Evolutionary conservation across 2,329 filamentous ascomycete genomes (phyloP), one percentile per base, ranked within the genome.

Genomic region (Fusarium cicatricum): DNA sequence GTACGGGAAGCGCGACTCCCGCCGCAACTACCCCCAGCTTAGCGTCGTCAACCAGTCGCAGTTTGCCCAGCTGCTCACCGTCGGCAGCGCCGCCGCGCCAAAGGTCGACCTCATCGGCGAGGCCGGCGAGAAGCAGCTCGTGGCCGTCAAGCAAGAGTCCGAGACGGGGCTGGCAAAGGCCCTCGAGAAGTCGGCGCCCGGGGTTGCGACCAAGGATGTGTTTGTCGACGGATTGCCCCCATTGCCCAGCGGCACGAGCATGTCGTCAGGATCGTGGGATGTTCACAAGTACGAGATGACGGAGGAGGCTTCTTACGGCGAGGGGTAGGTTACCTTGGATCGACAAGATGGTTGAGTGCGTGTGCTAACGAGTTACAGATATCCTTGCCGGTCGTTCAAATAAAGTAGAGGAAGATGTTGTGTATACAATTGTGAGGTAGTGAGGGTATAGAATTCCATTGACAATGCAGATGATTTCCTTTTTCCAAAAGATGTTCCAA

Each of bases 1-100:
- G 8, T 78, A 78, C 74, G 99, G 92, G 92, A 96, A 96, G 83
- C 92, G 95, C 70, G 95, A 99, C 72, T 76, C 81, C 58, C 90
- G 95, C 68, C 86, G 95, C 70, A 83, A 83, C 70, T 98, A 98
- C 79, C 90, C 95, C 28, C 84, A 83, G 67, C 82, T 90, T 52
- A 94, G 90, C 71, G 87, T 91, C 39, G 85, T 99, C 59, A 88
- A 81, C 55, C 95, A 98, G 81, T 85, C 85, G 40, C 90, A 98
- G 75, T 88, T 92, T 45, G 95, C 95, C 19, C 90, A 89, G 36
- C 85, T 99, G 68, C 82, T 99, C 72, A 88, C 84, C 23, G 87
- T 98, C 38, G 95, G 95, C 65, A 97, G 89, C 77, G 89, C 89
- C 52, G 89, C 86, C 11, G 81, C 80, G 42, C 94, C 95, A 29